phyloP scores from a whole-genome alignment of 1,284 basidiomycete genomes.

The Sutorius eximius region DNA sequence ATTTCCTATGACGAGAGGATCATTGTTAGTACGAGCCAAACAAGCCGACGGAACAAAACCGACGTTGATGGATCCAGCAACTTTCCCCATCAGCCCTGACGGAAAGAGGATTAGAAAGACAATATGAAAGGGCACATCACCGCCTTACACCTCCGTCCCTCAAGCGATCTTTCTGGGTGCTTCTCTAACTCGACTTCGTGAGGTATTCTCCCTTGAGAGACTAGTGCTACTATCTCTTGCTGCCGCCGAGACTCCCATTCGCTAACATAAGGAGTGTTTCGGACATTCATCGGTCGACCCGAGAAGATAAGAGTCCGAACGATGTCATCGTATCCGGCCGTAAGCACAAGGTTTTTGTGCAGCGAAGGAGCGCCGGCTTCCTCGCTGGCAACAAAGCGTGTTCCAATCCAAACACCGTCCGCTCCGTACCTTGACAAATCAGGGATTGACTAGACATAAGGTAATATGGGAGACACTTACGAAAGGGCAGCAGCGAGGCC shows the following conservation, averaged over 20 bases:
- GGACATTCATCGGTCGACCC: slow-evolving; percentile 82
- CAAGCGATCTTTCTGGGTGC: slow-evolving; percentile 66
- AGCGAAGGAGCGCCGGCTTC: slow-evolving; percentile 80
- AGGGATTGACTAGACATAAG: not conserved
- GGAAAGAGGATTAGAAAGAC: slow-evolving; percentile 8
- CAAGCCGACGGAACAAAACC: slow-evolving; percentile 19
- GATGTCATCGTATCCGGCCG: slow-evolving; percentile 71
- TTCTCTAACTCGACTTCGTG: slow-evolving; percentile 70
- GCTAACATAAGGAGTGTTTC: slow-evolving; percentile 73
- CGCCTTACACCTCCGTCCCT: slow-evolving; percentile 58
- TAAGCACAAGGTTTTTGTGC: slow-evolving; percentile 73
- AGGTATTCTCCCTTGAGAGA: slow-evolving; percentile 70
- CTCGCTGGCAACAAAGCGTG: slow-evolving; percentile 82
- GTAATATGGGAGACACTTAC: slow-evolving; percentile 40
- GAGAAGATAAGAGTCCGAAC: slow-evolving; percentile 76
- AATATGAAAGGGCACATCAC: not conserved
- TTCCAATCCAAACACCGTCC: slow-evolving; percentile 87
- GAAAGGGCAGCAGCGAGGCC: slow-evolving; percentile 78
- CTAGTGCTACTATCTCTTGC: slow-evolving; percentile 59
- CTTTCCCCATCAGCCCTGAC: slow-evolving; percentile 83
- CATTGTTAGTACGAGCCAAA: slow-evolving; percentile 1
- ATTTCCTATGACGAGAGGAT: slow-evolving; percentile 51
- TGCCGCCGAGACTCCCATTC: slow-evolving; percentile 66
- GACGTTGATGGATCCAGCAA: slow-evolving; percentile 73
- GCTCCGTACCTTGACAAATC: slow-evolving; percentile 61